phyloP scores from a whole-genome alignment of 306 rosid species.

The Spatholobus suberectus region DNA sequence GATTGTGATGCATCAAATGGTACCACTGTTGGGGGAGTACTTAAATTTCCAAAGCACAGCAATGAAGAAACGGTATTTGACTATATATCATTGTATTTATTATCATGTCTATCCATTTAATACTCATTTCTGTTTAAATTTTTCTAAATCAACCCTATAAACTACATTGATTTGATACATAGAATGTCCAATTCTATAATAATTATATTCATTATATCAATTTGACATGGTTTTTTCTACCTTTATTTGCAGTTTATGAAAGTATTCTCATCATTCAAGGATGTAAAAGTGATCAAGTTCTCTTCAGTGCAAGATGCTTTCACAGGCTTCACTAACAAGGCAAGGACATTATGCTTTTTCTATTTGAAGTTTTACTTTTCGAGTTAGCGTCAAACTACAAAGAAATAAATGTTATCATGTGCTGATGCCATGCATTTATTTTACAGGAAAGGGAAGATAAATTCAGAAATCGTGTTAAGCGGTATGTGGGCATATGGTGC shows the following conservation, averaged over 20 bases:
- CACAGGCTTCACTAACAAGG: slow-evolving; percentile 77
- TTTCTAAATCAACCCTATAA: slow-evolving; percentile 7
- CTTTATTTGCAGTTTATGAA: slow-evolving; percentile 62
- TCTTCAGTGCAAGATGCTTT: slow-evolving; percentile 89
- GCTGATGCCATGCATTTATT: slow-evolving; percentile 30
- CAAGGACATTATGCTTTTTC: slow-evolving; percentile 37
- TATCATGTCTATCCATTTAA: not conserved
- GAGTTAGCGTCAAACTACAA: slow-evolving; percentile 1
- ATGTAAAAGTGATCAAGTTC: slow-evolving; percentile 84
- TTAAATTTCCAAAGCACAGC: slow-evolving; percentile 83
- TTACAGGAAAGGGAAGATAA: slow-evolving; percentile 69
- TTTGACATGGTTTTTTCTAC: slow-evolving; percentile 10
- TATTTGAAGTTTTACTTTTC: not conserved
- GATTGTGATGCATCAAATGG: slow-evolving; percentile 66
- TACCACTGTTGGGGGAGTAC: slow-evolving; percentile 56
- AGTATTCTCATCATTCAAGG: slow-evolving; percentile 83
- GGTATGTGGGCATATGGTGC: slow-evolving; percentile 92
- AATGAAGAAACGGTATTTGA: slow-evolving; percentile 79
- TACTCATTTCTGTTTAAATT: slow-evolving; percentile 16
- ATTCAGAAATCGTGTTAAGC: slow-evolving; percentile 79
- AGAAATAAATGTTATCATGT: not conserved
- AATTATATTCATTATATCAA: not conserved
- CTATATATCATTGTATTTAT: too few relatives aligned
- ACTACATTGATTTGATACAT: slow-evolving; percentile 8
- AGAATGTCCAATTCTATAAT: not conserved